Conservation (phyloP, 441 rosid genomes). For the Arabidopsis hybrid region DNA sequence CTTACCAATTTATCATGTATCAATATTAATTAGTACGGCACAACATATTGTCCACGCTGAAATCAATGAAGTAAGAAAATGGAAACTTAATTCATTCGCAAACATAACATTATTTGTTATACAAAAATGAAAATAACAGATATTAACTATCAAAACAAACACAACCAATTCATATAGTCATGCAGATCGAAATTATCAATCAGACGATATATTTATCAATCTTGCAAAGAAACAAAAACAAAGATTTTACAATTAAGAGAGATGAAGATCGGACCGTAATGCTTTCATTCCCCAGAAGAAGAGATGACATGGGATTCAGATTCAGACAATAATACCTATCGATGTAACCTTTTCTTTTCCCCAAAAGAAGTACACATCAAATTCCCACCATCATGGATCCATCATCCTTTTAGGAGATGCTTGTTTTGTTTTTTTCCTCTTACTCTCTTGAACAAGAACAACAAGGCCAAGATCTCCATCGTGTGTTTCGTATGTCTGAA, state of each 20-base stretch:
- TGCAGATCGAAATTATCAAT: background rate
- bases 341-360: background rate
- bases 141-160: background rate
- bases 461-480: background rate
- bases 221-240: background rate
- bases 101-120: background rate
- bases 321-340: conserved; percentile 11
- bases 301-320: background rate
- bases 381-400: background rate
- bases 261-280: conserved; percentile 37
- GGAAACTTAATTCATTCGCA: background rate
- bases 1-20: background rate
- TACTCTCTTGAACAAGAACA: conserved; percentile 15
- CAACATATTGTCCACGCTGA: background rate
- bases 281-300: conserved; percentile 37
- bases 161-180: conserved; percentile 12
- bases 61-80: background rate
- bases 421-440: background rate
- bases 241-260: background rate
- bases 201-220: background rate
- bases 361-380: conserved; percentile 3
- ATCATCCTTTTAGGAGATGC: background rate
- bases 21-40: background rate
- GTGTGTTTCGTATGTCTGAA: background rate
- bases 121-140: background rate